Conservation (phyloP, 768 basidiomycete species). For the Daedaleopsis sinensis region DNA sequence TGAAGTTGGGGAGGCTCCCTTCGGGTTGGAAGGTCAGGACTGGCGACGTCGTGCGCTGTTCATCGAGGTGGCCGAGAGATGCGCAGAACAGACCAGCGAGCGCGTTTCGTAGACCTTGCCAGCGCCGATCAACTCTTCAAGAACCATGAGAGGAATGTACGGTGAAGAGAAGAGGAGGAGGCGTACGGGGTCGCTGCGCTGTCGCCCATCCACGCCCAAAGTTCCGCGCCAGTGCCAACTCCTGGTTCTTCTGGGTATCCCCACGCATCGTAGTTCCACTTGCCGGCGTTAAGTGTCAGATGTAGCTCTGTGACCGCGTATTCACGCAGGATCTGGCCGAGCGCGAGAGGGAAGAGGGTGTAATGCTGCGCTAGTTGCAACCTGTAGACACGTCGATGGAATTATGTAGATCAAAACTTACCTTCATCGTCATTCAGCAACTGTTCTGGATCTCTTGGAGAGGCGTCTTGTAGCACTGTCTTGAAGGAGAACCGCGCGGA, state of each 20-base stretch:
- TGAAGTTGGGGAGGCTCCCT: conserved; percentile 55
- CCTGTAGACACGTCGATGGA: neutral
- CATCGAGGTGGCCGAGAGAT: conserved; percentile 78
- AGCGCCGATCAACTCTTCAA: conserved; percentile 70
- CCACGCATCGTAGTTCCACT: conserved; percentile 88
- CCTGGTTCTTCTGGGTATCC: conserved; percentile 76
- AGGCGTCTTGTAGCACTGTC: conserved; percentile 55
- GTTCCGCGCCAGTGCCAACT: conserved; percentile 84
- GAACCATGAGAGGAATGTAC: neutral
- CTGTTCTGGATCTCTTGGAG: conserved; percentile 58
- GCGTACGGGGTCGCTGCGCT: conserved; percentile 21
- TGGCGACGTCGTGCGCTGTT: conserved; percentile 75
- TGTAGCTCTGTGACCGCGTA: conserved; percentile 89
- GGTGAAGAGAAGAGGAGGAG: neutral
- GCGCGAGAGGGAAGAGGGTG: conserved; percentile 79
- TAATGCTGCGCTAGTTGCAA: conserved; percentile 74
- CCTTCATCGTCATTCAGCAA: conserved; percentile 49
- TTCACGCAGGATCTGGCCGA: conserved; percentile 85
- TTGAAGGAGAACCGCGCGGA: conserved; percentile 80
- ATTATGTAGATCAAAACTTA: conserved; percentile 35
- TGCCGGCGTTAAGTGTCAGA: conserved; percentile 87
- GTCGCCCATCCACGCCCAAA: conserved; percentile 93
- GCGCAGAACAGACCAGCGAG: conserved; percentile 95
- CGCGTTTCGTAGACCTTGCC: conserved; percentile 86
- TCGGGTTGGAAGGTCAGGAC: conserved; percentile 60